Evolutionary conservation across 2,329 filamentous ascomycete species (phyloP).

Genomic region (Aspergillus sclerotialis): DNA sequence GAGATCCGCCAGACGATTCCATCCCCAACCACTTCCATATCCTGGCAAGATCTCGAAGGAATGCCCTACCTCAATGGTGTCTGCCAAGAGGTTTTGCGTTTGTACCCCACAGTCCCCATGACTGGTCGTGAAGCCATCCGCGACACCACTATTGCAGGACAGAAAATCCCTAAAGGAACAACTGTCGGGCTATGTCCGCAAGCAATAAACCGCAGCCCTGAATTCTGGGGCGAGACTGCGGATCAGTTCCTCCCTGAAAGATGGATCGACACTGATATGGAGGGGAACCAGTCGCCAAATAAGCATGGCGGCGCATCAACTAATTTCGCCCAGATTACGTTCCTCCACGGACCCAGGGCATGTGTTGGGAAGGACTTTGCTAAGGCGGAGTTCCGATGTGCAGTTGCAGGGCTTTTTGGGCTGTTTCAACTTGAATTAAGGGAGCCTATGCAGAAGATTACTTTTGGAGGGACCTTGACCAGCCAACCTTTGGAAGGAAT

Average conservation of each 20-base stretch:
- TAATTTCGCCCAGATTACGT: conserved; percentile 34
- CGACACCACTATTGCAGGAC: conserved; percentile 52
- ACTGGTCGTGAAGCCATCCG: conserved; percentile 34
- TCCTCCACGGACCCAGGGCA: conserved; percentile 30
- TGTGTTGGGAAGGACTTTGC: conserved; percentile 39
- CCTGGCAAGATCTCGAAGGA: conserved; percentile 49
- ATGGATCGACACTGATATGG: conserved; percentile 58
- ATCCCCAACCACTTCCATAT: conserved; percentile 21
- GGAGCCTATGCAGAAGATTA: conserved; percentile 27
- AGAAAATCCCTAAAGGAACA: conserved; percentile 63
- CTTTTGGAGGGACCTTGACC: conserved; percentile 30
- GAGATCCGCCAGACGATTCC: conserved; percentile 45
- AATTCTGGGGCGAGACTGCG: conserved; percentile 70
- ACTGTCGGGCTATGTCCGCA: conserved; percentile 58
- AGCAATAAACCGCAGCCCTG: conserved; percentile 63
- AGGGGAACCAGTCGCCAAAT: conserved; percentile 42
- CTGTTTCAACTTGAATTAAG: conserved; percentile 29
- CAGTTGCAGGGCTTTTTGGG: conserved; percentile 32
- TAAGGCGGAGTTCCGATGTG: conserved; percentile 32
- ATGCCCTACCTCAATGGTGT: conserved; percentile 74
- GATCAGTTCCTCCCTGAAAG: conserved; percentile 68
- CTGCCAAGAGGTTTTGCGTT: conserved; percentile 61
- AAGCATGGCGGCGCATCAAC: conserved; percentile 43
- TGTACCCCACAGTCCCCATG: conserved; percentile 34
- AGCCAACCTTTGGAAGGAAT: conserved; percentile 35